Percentiles rank a stretch among this genome's conserved stretches.
phyloP scores from a whole-genome alignment of 108 stramenopile species.

The Nitzschia palea region DNA sequence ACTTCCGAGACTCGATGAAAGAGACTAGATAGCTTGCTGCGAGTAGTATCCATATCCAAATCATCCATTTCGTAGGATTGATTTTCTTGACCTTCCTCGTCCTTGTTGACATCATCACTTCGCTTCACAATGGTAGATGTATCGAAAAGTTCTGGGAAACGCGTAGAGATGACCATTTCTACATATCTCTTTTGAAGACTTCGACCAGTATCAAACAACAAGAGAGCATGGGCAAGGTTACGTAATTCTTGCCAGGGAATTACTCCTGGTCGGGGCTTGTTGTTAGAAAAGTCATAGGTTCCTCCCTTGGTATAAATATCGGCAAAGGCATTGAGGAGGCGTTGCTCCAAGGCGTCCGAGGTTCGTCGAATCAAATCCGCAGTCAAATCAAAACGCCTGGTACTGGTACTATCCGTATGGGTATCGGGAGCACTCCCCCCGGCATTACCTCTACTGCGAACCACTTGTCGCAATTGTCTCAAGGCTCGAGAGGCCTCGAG shows the following conservation, averaged over 20 bases:
- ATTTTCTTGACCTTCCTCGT: conserved; percentile 15
- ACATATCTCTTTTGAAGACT: conserved; percentile 75
- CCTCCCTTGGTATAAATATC: conserved; percentile 71
- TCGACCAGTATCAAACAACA: conserved; percentile 72
- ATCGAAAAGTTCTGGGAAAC: conserved; percentile 79
- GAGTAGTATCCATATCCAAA: conserved; percentile 70
- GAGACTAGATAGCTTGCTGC: conserved; percentile 69
- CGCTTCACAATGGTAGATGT: conserved; percentile 20
- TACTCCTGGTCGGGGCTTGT: conserved; percentile 48
- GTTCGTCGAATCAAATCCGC: conserved; percentile 70
- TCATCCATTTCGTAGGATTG: conserved; percentile 49
- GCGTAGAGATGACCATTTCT: conserved; percentile 67
- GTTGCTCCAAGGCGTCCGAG: conserved; percentile 64
- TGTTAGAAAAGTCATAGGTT: conserved; percentile 64
- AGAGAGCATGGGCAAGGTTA: conserved; percentile 65
- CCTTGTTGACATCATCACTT: background rate
- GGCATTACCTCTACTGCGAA: conserved; percentile 69
- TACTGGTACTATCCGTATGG: conserved; percentile 29
- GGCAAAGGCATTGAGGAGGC: conserved; percentile 66
- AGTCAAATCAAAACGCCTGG: conserved; percentile 75
- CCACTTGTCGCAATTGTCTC: conserved; percentile 73
- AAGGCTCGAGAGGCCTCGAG: conserved; percentile 72
- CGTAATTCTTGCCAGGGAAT: conserved; percentile 74
- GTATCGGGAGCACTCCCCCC: conserved; percentile 16
- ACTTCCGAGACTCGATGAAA: conserved; percentile 85